These are phyloP conservation scores for Ascochyta koolunga DNA, from an alignment of 2,329 filamentous ascomycete species.

Conservation along the genomic window DNA sequence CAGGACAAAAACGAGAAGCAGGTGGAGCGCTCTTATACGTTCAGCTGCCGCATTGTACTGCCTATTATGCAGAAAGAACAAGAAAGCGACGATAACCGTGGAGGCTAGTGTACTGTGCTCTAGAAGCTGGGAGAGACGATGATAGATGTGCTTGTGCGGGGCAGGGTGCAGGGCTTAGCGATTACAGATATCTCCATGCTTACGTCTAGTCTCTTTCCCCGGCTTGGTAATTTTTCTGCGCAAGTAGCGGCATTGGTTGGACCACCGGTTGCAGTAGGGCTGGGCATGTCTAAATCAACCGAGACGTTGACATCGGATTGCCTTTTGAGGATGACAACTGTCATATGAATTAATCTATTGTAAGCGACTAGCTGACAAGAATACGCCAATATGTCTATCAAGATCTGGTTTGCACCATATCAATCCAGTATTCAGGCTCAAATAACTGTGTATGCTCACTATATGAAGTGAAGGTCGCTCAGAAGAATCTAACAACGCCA, in stretches of 20 bases:
- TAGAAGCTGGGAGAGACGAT: too few species aligned
- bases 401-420: neutral
- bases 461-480: neutral
- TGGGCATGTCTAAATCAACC: conserved; percentile 10
- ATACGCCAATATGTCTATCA: neutral
- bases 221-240: neutral
- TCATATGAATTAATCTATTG: conserved; percentile 4
- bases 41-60: neutral
- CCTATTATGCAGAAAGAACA: neutral
- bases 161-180: too few species aligned
- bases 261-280: conserved; percentile 6
- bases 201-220: neutral
- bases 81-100: too few species aligned
- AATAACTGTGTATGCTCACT: neutral
- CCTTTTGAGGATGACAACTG: neutral
- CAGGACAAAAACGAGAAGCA: neutral
- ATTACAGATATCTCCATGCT: too few species aligned
- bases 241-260: neutral
- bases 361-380: too few species aligned
- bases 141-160: too few species aligned
- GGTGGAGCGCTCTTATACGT: neutral
- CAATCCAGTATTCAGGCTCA: neutral
- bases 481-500: neutral
- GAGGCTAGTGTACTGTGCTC: too few species aligned
- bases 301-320: neutral